Evolutionary conservation across 2,329 filamentous ascomycete species (phyloP).

Genomic region (Parascedosporium putredinis): DNA sequence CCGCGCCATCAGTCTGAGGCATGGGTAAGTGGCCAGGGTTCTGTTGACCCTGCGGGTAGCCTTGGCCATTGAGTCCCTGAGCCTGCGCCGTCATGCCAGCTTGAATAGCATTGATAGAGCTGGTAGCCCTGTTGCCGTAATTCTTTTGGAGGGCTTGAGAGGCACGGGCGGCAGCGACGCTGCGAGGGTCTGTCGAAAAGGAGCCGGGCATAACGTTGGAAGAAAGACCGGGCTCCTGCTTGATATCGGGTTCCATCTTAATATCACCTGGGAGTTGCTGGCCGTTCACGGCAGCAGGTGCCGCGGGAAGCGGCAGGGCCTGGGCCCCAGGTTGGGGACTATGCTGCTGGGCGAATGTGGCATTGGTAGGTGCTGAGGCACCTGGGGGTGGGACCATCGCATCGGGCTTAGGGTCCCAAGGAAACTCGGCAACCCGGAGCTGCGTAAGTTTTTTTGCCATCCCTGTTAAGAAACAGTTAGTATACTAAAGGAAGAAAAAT

Average conservation of each 20-base stretch:
- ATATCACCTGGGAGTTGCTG: slow-evolving; percentile 21
- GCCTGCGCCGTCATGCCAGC: slow-evolving; percentile 24
- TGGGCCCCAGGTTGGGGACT: slow-evolving; percentile 9
- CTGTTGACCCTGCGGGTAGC: slow-evolving; percentile 16
- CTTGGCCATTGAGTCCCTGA: slow-evolving; percentile 4
- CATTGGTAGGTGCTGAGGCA: slow-evolving; percentile 19
- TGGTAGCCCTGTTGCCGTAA: slow-evolving; percentile 54
- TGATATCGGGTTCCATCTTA: slow-evolving; percentile 35
- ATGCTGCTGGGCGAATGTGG: slow-evolving; percentile 19
- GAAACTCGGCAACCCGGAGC: slow-evolving; percentile 77
- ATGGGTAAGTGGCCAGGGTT: slow-evolving; percentile 22
- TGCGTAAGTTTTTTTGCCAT: slow-evolving; percentile 90
- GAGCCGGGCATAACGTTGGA: slow-evolving; percentile 19
- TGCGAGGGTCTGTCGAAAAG: slow-evolving; percentile 14
- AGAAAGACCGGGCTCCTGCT: slow-evolving; percentile 35
- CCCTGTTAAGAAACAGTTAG: slow-evolving; percentile 41
- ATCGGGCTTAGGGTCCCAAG: slow-evolving; percentile 73
- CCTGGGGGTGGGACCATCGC: slow-evolving; percentile 18
- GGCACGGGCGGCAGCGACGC: slow-evolving; percentile 42
- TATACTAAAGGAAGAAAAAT: neutral
- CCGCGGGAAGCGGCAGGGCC: slow-evolving; percentile 17
- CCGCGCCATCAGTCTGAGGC: slow-evolving; percentile 62
- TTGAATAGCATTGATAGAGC: slow-evolving; percentile 55
- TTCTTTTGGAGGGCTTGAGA: slow-evolving; percentile 45
- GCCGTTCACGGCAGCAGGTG: neutral